Base-by-base conservation (phyloP, 164 flowering plant species). In the Litsea cubeba region DNA sequence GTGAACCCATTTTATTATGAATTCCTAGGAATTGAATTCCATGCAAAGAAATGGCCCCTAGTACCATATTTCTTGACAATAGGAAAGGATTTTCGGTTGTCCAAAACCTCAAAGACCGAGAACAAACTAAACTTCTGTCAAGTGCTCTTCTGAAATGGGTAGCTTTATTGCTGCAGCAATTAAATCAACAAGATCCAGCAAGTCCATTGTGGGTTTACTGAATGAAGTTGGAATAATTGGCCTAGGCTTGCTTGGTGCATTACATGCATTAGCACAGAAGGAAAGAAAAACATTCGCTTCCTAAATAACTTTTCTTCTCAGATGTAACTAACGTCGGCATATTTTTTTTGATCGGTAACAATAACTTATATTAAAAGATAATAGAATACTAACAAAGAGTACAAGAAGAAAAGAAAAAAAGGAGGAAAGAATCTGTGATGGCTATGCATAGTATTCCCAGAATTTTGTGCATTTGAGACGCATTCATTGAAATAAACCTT, bases 181-280 rank as follows among this genome's bases (percentile, higher is more conserved):
- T 74, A 66, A 63, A 83, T 65, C 79, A 20, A 71, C 78, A 68
- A 51, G 74, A 80, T 46, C 76, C 83, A 14, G 50, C 76, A 68
- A 90, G 84, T 85, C 82, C 91, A 11, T 74, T 51, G 70, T 87
- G 54, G 81, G 87, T 72, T 84, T 93, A 75, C 80, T 91, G 74
- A 91, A 91, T 85, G 97, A 77, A 46, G 60, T 90, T 40, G 98
- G 99, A 70, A 78, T 91, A 67, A 71, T 90, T 54, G 81, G 91
- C 54, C 73, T 91, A 25, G 91, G 93, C 63, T 82, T 89, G 70
- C 86, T 95, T 78, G 98, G 91, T 73, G 89, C 97, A 65, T 81
- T 93, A 30, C 90, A 87, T 85, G 85, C 89, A 64, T 80, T 87
- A 79, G 79, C 86, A 64, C 88, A 54, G 82, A 83, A 87, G 71